Evolutionary conservation across 2,329 filamentous ascomycete genomes (phyloP).

Genomic region (Phoma herbarum): DNA sequence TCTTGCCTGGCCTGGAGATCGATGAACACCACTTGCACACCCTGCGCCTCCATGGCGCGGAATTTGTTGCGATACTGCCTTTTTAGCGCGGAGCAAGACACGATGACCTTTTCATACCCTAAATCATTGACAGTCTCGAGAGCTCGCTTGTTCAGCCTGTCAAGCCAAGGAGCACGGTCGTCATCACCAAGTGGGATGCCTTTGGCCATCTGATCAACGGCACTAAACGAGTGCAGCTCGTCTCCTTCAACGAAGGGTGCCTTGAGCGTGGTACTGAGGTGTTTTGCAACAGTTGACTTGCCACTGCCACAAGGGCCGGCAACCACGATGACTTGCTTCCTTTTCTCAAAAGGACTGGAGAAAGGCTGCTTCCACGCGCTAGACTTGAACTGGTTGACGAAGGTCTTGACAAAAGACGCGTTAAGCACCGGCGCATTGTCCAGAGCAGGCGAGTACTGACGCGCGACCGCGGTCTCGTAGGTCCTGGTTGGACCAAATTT

Average conservation of each 20-base stretch:
- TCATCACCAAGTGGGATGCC: constrained; percentile 45
- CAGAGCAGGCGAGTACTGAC: constrained; percentile 27
- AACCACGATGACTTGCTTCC: constrained; percentile 46
- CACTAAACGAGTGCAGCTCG: constrained; percentile 46
- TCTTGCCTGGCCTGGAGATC: constrained; percentile 48
- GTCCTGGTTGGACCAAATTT: constrained; percentile 23
- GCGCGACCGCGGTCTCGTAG: constrained; percentile 29
- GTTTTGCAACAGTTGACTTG: constrained; percentile 51
- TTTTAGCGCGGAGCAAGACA: constrained; percentile 55
- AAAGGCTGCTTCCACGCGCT: constrained; percentile 24
- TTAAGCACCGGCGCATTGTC: constrained; percentile 27
- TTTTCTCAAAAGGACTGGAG: neutral
- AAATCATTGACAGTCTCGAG: constrained; percentile 20
- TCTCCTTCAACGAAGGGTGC: constrained; percentile 56
- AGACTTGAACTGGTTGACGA: constrained; percentile 35
- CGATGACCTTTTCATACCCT: constrained; percentile 34
- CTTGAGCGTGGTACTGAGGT: constrained; percentile 40
- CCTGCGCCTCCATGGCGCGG: constrained; percentile 27
- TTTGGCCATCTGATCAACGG: constrained; percentile 47
- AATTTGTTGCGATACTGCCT: constrained; percentile 47
- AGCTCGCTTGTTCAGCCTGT: constrained; percentile 34
- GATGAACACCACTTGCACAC: constrained; percentile 44
- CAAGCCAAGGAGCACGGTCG: constrained; percentile 37
- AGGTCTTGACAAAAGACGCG: constrained; percentile 27
- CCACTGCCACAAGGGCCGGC: constrained; percentile 56